phyloP scores from a whole-genome alignment of 2,329 filamentous ascomycete species.

The Cladosporium colombiae region DNA sequence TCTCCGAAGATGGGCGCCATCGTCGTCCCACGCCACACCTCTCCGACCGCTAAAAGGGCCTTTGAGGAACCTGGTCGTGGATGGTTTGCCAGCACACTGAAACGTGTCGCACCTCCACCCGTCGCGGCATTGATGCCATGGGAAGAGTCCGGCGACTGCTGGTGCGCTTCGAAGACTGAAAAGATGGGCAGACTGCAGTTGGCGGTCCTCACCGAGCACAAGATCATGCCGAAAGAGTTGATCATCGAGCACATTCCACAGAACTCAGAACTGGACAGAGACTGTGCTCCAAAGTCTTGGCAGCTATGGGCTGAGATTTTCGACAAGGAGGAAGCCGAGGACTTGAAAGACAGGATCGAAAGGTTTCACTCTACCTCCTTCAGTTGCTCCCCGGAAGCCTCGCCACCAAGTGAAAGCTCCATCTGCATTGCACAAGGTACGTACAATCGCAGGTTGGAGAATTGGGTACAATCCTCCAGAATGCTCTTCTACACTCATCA shows the following conservation, averaged over 20 bases:
- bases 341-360: slow-evolving; percentile 25
- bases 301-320: slow-evolving; percentile 48
- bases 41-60: slow-evolving; percentile 51
- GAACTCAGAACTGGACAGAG: slow-evolving; percentile 42
- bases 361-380: slow-evolving; percentile 17
- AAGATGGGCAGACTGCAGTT: slow-evolving; percentile 62
- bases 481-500: slow-evolving; percentile 34
- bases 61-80: slow-evolving; percentile 20
- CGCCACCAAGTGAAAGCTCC: slow-evolving; percentile 32
- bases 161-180: slow-evolving; percentile 65
- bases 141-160: slow-evolving; percentile 82
- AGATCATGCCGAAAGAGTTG: slow-evolving; percentile 42
- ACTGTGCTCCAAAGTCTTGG: slow-evolving; percentile 44
- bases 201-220: slow-evolving; percentile 51
- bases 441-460: slow-evolving; percentile 45
- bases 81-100: slow-evolving; percentile 14
- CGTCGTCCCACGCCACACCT: slow-evolving; percentile 62
- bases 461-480: slow-evolving; percentile 46
- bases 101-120: slow-evolving; percentile 20
- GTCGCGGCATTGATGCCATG: slow-evolving; percentile 64
- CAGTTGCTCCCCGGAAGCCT: not conserved
- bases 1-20: slow-evolving; percentile 64
- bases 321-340: slow-evolving; percentile 23
- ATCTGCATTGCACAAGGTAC: slow-evolving; percentile 44
- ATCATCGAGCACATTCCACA: slow-evolving; percentile 51